A percentile compares a stretch with the other conserved stretches of the same genome.
phyloP scores from a whole-genome alignment of 2,329 filamentous ascomycete genomes.

The Paraphaeosphaeria minitans region DNA sequence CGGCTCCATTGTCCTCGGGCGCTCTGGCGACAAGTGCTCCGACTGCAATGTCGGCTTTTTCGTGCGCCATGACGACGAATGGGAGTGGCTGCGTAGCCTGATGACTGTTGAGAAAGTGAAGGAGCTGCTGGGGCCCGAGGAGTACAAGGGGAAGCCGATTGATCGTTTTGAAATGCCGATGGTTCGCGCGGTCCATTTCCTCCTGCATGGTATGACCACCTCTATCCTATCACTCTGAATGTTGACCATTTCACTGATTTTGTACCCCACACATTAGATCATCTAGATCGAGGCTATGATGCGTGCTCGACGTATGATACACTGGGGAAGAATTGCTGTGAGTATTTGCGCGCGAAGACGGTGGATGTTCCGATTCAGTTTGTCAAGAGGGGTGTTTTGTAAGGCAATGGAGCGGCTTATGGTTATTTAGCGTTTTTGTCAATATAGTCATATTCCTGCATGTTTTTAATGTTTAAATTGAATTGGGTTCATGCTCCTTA shows the following conservation, averaged over 20 bases:
- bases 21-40: conserved; percentile 41
- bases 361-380: conserved; percentile 54
- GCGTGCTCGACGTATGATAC: conserved; percentile 53
- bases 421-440: conserved; percentile 1
- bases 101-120: conserved; percentile 26
- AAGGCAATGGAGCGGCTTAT: background rate
- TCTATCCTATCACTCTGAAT: too few species aligned
- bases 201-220: conserved; percentile 22
- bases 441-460: background rate
- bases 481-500: too few species aligned
- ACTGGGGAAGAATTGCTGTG: conserved; percentile 54
- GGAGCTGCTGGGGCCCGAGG: conserved; percentile 26
- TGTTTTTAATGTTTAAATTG: too few species aligned
- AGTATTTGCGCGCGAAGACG: conserved; percentile 53
- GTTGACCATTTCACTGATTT: too few species aligned
- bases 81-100: conserved; percentile 31
- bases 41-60: conserved; percentile 43
- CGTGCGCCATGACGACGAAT: conserved; percentile 33
- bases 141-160: conserved; percentile 24
- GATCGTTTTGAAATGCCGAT: conserved; percentile 24
- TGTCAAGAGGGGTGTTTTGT: conserved; percentile 47
- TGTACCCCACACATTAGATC: conserved; percentile 15
- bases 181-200: conserved; percentile 24
- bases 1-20: conserved; percentile 44
- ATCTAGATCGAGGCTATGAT: conserved; percentile 43